A percentile compares a stretch with the other conserved stretches of the same genome.
Conservation (phyloP, 106 monocot species). For the Apostasia shenzhenica region DNA sequence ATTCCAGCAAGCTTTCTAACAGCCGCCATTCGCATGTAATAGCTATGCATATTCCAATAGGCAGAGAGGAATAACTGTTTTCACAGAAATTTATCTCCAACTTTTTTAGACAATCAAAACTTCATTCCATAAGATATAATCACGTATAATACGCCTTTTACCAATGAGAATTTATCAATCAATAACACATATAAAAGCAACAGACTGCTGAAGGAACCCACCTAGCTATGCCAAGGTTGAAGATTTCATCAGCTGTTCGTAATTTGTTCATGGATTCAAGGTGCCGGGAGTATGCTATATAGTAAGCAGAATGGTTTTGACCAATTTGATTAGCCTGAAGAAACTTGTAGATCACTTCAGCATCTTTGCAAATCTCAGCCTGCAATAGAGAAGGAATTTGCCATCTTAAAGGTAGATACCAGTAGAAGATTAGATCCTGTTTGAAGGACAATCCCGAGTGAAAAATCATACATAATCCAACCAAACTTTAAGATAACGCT, state of each 20-base stretch:
- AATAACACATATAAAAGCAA: background rate
- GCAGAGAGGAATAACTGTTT: no score
- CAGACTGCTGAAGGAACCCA: slow-evolving; percentile 6
- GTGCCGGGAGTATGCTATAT: slow-evolving; percentile 54
- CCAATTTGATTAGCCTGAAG: slow-evolving; percentile 88
- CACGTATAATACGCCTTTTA: background rate
- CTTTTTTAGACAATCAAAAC: background rate
- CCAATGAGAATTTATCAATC: background rate
- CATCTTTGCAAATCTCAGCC: slow-evolving; percentile 78
- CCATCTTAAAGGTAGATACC: background rate
- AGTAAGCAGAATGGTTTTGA: slow-evolving; percentile 51
- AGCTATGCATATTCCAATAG: no score
- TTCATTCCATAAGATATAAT: background rate
- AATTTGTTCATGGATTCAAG: slow-evolving; percentile 79
- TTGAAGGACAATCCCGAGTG: background rate
- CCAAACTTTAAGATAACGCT: slow-evolving; percentile 94
- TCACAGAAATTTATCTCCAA: background rate
- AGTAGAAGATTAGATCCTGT: background rate
- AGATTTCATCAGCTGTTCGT: slow-evolving; percentile 81
- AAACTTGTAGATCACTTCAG: slow-evolving; percentile 83
- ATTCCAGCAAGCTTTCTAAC: no score
- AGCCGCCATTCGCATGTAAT: no score
- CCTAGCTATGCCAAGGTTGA: slow-evolving; percentile 87
- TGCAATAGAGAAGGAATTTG: slow-evolving; percentile 13
- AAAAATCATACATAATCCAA: slow-evolving; percentile 72